Conservation (phyloP, 208 protist genomes). For the Tritrichomonas foetus region DNA sequence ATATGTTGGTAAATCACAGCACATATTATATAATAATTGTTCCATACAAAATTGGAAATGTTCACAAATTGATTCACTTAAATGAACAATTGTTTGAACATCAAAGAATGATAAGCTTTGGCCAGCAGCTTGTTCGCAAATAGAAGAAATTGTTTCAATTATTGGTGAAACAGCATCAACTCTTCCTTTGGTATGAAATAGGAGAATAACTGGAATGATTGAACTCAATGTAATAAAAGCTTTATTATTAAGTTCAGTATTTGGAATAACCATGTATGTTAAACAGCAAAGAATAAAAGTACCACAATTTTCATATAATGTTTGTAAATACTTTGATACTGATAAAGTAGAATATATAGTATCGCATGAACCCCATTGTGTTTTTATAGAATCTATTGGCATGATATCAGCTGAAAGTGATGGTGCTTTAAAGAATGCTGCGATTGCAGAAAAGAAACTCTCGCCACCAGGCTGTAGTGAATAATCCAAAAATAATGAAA, state of each 20-base stretch:
- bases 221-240: background rate
- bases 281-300: background rate
- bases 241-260: background rate
- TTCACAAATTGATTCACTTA: background rate
- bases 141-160: background rate
- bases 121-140: background rate
- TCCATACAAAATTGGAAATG: background rate
- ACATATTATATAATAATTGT: constrained; percentile 1
- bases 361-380: background rate
- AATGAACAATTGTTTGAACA: background rate
- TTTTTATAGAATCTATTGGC: background rate
- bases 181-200: background rate
- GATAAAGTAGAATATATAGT: background rate
- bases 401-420: background rate
- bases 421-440: background rate
- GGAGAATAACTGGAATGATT: background rate
- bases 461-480: background rate
- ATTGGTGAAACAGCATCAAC: background rate
- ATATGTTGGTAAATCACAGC: background rate
- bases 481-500: background rate
- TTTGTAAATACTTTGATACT: background rate
- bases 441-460: background rate
- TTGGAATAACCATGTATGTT: background rate
- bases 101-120: background rate
- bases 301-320: constrained; percentile 31